Evolutionary conservation across 176 grass and related monocot species (phyloP).

Genomic region (Rhynchospora pubera): DNA sequence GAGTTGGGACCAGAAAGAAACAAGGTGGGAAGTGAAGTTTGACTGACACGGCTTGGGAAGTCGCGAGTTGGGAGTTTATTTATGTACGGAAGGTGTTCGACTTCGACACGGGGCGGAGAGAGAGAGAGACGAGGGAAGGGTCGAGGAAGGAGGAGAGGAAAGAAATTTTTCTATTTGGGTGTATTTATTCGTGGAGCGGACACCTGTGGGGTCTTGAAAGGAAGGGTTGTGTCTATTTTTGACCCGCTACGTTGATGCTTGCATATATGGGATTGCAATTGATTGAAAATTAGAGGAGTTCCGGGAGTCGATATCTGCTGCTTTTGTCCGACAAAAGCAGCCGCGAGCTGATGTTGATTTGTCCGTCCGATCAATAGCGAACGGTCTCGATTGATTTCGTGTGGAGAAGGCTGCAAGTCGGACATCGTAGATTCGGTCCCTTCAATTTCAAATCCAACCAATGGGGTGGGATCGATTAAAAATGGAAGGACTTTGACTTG

Average conservation of each 20-base stretch:
- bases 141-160: not conserved
- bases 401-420: not conserved
- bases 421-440: not conserved
- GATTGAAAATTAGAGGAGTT: not conserved
- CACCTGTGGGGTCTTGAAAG: not conserved
- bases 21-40: not conserved
- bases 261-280: not conserved
- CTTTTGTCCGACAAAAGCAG: not conserved
- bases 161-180: not conserved
- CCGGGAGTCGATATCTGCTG: not conserved
- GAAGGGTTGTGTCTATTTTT: not conserved
- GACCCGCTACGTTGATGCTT: not conserved
- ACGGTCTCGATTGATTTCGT: not conserved
- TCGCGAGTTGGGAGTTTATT: not conserved
- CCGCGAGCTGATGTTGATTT: not conserved
- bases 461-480: not conserved
- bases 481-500: too few species aligned
- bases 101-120: not conserved
- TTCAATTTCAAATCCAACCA: not conserved
- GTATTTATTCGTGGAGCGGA: not conserved
- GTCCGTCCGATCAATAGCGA: not conserved
- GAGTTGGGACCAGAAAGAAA: not conserved
- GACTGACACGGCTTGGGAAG: not conserved
- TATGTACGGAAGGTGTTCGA: conserved; percentile 11
- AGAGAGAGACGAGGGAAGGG: not conserved